Evolutionary conservation across 257 asterid genomes (phyloP), one percentile per base, ranked within the genome.

Genomic region (Solanum chiquidenum): DNA sequence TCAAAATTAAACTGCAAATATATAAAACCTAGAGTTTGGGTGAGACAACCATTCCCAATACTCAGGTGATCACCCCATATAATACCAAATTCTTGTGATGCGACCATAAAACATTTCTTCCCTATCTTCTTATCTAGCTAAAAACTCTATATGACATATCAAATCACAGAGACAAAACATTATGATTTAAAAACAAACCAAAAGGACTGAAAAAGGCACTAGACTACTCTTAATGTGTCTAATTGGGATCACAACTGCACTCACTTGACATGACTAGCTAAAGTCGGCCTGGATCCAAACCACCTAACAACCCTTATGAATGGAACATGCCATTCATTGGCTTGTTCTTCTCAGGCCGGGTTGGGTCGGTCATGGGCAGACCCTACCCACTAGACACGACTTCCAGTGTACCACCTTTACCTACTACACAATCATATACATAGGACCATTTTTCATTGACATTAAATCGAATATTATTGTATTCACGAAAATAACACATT

Each of bases 21-120:
- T 5, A 37, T 14, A 74, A 21, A 35, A 92, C 95, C 93, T 93
- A 3, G 93, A 92, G 38, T 88, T 91, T 7, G 6, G 89, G 10
- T 55, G 64, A 55, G 64, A 18, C 60, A 55, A 89, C 92, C 90
- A 91, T 9, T 29, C 49, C 94, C 95, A 93, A 88, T 83, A 34
- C 0, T 0, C 0, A 4, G 91, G 92, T 58, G 5, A 20, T 5
- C 10, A 58, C 25, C 60, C 25, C 27, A 58, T 9, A 7, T 58
- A 58, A 20, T 58, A 21, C 64, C 12, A 20, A 58, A 8, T 58
- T 20, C 66, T 58, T 25, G 12, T 20, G 66, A 5, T 58, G 12
- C 12, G 1, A 58, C 66, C 27, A 58, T 58, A 58, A 58, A 58
- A 21, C 66, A 21, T 58, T 58, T 58, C 27, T 58, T 58, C 68